These are phyloP conservation scores for Asterochloris sp. DNA, from an alignment of 139 green algal species.

Conservation along the genomic window DNA sequence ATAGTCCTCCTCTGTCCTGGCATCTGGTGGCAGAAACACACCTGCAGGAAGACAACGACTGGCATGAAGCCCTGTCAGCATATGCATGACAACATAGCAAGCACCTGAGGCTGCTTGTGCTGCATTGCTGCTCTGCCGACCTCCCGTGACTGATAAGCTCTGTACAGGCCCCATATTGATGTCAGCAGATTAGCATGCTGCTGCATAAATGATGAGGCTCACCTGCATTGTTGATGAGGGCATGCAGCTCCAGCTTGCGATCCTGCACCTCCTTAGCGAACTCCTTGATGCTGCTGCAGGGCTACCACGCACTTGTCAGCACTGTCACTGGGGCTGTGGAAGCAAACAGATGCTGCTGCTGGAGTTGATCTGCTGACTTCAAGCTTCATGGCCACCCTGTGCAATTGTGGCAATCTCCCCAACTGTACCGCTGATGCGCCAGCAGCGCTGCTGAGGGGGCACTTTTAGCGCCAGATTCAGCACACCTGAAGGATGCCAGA, in stretches of 20 bases:
- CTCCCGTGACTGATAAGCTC: no score
- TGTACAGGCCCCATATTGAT: no score
- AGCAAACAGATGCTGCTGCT: no score
- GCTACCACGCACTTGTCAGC: no score
- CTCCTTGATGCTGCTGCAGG: slow-evolving; percentile 15
- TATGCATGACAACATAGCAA: no score
- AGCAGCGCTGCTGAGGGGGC: not conserved
- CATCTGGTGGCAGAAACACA: not conserved
- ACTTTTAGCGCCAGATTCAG: not conserved
- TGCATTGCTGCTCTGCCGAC: no score
- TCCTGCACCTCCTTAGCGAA: slow-evolving; percentile 34
- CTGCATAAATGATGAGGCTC: no score
- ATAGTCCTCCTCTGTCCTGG: slow-evolving; percentile 20
- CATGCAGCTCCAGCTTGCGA: slow-evolving; percentile 14
- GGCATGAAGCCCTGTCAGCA: no score
- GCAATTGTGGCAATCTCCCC: not conserved
- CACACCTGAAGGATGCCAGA: slow-evolving; percentile 25
- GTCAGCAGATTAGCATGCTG: no score
- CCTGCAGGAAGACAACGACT: slow-evolving; percentile 9
- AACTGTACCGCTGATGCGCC: not conserved
- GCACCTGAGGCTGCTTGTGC: no score
- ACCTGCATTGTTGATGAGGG: slow-evolving; percentile 42
- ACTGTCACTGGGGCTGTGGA: no score
- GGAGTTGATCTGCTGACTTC: not conserved
- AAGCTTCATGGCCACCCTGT: not conserved